Percentiles rank a stretch among this genome's conserved stretches.
These are phyloP conservation scores for Dryadomyces quercus-mongolicae DNA, from an alignment of 2,329 filamentous ascomycete species.

Conservation along the genomic window DNA sequence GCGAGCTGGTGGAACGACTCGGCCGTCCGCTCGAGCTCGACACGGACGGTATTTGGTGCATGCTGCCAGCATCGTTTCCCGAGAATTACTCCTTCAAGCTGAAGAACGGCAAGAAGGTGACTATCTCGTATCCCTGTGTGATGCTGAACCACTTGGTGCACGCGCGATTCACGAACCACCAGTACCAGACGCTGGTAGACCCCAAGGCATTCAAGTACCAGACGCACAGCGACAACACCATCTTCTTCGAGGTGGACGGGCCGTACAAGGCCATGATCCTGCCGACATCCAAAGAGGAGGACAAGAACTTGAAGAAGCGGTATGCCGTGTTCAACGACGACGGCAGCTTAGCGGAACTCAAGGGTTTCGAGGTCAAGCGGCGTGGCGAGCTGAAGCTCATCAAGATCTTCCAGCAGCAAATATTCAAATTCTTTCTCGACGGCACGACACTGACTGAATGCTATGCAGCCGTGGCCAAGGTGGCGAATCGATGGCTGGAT, in stretches of 20 bases:
- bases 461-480: conserved; percentile 82
- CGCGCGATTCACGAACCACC: conserved; percentile 87
- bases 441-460: conserved; percentile 78
- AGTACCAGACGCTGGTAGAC: conserved; percentile 86
- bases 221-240: conserved; percentile 96
- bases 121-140: conserved; percentile 96
- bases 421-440: conserved; percentile 98
- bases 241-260: conserved; percentile 98
- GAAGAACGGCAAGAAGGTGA: conserved; percentile 89
- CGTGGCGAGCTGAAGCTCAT: conserved; percentile 97
- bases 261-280: conserved; percentile 96
- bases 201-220: conserved; percentile 76
- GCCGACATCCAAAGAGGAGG: conserved; percentile 95
- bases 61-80: conserved; percentile 88
- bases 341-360: conserved; percentile 85
- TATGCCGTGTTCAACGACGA: conserved; percentile 99
- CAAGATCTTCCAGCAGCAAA: conserved; percentile 98
- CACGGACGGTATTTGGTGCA: conserved; percentile 99
- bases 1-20: conserved; percentile 84
- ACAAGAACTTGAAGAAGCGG: conserved; percentile 98
- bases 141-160: conserved; percentile 99
- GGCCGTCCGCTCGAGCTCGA: conserved; percentile 88
- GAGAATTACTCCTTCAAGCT: conserved; percentile 93
- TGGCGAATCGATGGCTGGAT: conserved; percentile 94
- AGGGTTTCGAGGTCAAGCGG: conserved; percentile 95